Percentiles rank a stretch among this genome's conserved stretches.
Conservation (phyloP, 202 grass and related monocot genomes). For the Alloteropsis angusta region DNA sequence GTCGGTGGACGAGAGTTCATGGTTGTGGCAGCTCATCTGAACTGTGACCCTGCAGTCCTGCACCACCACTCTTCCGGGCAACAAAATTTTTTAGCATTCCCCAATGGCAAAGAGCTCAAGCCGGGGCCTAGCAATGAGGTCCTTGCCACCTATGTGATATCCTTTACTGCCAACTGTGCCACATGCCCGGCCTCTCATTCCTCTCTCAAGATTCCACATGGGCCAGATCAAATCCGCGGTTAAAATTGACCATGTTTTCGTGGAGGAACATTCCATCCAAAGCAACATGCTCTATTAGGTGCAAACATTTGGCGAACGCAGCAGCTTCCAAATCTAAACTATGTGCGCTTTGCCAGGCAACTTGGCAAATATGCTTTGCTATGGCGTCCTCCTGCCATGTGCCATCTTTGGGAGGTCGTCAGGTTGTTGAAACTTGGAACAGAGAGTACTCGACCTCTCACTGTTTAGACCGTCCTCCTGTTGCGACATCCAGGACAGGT, state of each 20-base stretch:
- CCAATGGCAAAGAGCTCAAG: neutral
- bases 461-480: neutral
- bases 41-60: neutral
- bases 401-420: neutral
- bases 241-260: slow-evolving; percentile 19
- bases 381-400: neutral
- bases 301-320: neutral
- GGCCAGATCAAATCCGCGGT: neutral
- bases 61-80: neutral
- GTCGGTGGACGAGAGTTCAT: neutral
- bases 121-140: neutral
- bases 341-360: neutral
- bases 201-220: slow-evolving; percentile 13
- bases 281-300: slow-evolving; percentile 5
- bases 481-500: too few relatives aligned
- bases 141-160: neutral
- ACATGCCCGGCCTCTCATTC: neutral
- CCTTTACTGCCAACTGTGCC: neutral
- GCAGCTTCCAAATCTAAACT: slow-evolving; percentile 1
- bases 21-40: neutral
- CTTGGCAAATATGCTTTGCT: neutral
- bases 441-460: neutral
- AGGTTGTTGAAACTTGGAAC: neutral
- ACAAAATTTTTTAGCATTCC: neutral
- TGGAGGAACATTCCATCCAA: neutral